Evolutionary conservation across 1,284 basidiomycete species (phyloP), one percentile per base, ranked within the genome.

Genomic region (Rhodotorula sp.): DNA sequence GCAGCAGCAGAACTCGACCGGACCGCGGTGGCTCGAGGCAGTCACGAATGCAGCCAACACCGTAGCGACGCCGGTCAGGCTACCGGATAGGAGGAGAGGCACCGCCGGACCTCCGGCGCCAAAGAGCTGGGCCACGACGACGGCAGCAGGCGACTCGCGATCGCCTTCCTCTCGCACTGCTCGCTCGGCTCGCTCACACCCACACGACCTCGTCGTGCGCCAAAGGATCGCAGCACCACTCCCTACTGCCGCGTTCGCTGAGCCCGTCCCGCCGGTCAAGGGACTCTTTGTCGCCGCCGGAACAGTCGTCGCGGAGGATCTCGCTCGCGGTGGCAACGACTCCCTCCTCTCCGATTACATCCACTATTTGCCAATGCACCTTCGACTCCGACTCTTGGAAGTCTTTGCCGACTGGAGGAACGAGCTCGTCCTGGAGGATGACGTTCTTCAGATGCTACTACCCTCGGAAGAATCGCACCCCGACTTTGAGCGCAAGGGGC

Each of bases 261-360:
- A n/a, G 2, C 39, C 47, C 12, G 52, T 43, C 18, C n/a, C 58
- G 51, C 58, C 63, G 31, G 26, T 26, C 14, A 29, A 31, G 23
- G 57, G 31, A 4, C 62, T 70, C 4, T 65, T 59, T 31, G 4
- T 20, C 14, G 52, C 52, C 5, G 68, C 68, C 5, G 65, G 62
- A 15, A 14, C 43, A 10, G 67, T 65, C 18, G 46, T 68, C 10
- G 68, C 68, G 7, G 26, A n/a, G 1, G 69, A 70, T 21, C 59
- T 73, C 20, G 56, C 62, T 16, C 54, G 3, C 23, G 61, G 57
- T 21, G 39, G 39, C 39, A 7, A 47, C n/a, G n/a, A 51, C 29
- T 63, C 59, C 20, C 31, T 70, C 12, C 58, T 73, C 21, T 56
- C 68, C 51, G 68, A 65, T 14, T 64, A 67, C 48, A 58, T 73